Evolutionary conservation across 2,329 filamentous ascomycete species (phyloP).

Genomic region (Arthrobotrys sphaeroides): DNA sequence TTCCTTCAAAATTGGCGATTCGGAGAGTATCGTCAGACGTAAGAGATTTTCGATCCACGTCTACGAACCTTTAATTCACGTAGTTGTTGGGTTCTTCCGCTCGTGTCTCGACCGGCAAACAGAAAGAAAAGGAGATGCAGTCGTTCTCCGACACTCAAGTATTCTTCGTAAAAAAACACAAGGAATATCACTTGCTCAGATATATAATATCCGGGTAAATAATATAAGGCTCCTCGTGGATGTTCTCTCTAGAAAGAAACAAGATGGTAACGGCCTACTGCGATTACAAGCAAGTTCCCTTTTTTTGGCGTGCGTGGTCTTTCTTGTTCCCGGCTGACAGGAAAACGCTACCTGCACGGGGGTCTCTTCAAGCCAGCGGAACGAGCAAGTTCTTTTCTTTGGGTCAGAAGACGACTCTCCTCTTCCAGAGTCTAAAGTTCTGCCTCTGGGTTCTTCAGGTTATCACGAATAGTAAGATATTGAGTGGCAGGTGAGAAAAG

Average conservation of each 20-base stretch:
- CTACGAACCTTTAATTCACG: slow-evolving; percentile 53
- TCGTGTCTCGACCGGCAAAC: slow-evolving; percentile 28
- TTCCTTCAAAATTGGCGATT: slow-evolving; percentile 14
- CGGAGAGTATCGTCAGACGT: slow-evolving; percentile 21
- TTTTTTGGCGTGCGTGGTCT: no score
- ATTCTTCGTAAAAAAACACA: slow-evolving; percentile 44
- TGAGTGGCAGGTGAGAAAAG: slow-evolving; percentile 46
- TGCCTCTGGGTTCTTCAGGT: slow-evolving; percentile 46
- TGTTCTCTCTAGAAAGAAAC: slow-evolving; percentile 53
- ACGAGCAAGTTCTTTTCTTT: slow-evolving; percentile 47
- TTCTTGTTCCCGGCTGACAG: slow-evolving; percentile 22
- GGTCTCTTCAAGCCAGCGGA: slow-evolving; percentile 3
- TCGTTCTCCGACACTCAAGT: slow-evolving; percentile 37
- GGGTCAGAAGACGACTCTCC: slow-evolving; percentile 33
- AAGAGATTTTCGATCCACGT: slow-evolving; percentile 36
- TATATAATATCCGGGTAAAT: slow-evolving; percentile 31
- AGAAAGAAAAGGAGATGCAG: slow-evolving; percentile 17
- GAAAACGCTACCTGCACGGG: not conserved
- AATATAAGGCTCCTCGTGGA: slow-evolving; percentile 20
- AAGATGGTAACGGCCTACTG: slow-evolving; percentile 52
- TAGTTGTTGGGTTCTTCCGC: slow-evolving; percentile 19
- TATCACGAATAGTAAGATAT: slow-evolving; percentile 51
- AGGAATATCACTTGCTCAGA: slow-evolving; percentile 37
- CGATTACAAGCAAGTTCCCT: slow-evolving; percentile 53
- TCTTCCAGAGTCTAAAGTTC: slow-evolving; percentile 12